A percentile compares a stretch with the other conserved stretches of the same genome.
Evolutionary conservation across 306 rosid species (phyloP).

Genomic region (Prunus kanzakura): DNA sequence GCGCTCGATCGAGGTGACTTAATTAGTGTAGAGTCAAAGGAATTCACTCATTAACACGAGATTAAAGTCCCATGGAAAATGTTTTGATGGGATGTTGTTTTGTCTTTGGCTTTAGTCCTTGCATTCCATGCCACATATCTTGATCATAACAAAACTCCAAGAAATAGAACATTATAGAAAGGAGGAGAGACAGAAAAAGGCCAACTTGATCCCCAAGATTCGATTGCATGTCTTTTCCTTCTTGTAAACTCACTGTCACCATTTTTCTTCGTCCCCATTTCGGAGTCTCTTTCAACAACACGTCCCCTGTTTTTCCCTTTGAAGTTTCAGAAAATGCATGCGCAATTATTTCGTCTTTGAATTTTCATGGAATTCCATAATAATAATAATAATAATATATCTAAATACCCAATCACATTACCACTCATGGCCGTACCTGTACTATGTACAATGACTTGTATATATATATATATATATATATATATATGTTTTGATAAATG

Average conservation of each 20-base stretch:
- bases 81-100: not conserved
- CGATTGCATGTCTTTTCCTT: slow-evolving; percentile 52
- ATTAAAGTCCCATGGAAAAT: not conserved
- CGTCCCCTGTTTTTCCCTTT: not conserved
- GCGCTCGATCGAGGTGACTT: not conserved
- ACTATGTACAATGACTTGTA: not conserved
- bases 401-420: not conserved
- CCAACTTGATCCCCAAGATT: slow-evolving; percentile 49
- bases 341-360: not conserved
- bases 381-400: not conserved
- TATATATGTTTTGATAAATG: not conserved
- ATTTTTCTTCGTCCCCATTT: slow-evolving; percentile 14
- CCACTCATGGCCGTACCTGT: not conserved
- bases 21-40: not conserved
- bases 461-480: no score
- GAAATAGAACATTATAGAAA: slow-evolving; percentile 37
- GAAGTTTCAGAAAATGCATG: not conserved
- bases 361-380: not conserved
- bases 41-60: not conserved
- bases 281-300: not conserved
- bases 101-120: not conserved
- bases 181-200: slow-evolving; percentile 43
- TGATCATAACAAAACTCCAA: slow-evolving; percentile 45
- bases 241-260: slow-evolving; percentile 38
- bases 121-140: slow-evolving; percentile 19